Evolutionary conservation across 202 grass and related monocot genomes (phyloP).

Genomic region (Dendrocalamus latiflorus): DNA sequence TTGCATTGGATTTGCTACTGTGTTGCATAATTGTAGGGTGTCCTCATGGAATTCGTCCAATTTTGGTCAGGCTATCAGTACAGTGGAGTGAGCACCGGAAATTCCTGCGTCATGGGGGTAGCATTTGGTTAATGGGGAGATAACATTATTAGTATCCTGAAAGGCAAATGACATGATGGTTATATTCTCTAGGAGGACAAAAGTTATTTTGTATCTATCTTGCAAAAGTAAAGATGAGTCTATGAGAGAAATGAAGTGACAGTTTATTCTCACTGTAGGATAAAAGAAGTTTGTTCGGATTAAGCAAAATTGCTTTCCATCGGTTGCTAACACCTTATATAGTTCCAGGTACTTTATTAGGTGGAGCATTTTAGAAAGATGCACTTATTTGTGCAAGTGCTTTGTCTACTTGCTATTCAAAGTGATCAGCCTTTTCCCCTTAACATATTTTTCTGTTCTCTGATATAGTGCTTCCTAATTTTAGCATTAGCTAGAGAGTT

Average conservation of each 20-base stretch:
- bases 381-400: neutral
- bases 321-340: neutral
- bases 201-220: conserved; percentile 13
- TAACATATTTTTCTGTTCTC: neutral
- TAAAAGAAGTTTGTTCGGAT: neutral
- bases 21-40: neutral
- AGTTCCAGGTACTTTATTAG: conserved; percentile 4
- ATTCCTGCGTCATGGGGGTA: neutral
- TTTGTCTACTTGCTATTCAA: neutral
- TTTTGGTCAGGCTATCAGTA: neutral
- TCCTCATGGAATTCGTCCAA: neutral
- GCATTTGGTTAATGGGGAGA: neutral
- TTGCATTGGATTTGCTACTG: neutral
- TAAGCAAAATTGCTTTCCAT: neutral
- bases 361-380: conserved; percentile 12
- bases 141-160: neutral
- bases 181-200: neutral
- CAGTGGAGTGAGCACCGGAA: neutral
- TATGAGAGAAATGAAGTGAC: neutral
- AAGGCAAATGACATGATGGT: neutral
- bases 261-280: neutral
- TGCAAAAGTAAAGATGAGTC: conserved; percentile 9
- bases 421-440: neutral
- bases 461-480: neutral
- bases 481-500: neutral